These are phyloP conservation scores for Cetradonia linearis DNA, from an alignment of 495 filamentous ascomycete genomes.

Conservation along the genomic window DNA sequence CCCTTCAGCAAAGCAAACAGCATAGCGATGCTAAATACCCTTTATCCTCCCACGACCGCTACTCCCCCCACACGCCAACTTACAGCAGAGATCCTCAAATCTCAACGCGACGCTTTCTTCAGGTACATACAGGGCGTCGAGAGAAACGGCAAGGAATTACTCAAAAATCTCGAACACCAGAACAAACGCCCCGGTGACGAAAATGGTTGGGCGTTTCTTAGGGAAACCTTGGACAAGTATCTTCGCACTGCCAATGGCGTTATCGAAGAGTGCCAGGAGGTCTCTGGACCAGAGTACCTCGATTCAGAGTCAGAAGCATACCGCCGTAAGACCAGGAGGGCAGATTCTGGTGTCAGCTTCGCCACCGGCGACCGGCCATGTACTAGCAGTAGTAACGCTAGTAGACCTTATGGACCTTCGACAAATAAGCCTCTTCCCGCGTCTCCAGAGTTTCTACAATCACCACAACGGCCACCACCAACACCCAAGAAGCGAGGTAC, in stretches of 20 bases:
- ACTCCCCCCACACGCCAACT: constrained; percentile 44
- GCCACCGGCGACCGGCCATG: constrained; percentile 31
- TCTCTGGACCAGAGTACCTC: constrained; percentile 40
- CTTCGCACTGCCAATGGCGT: constrained; percentile 48
- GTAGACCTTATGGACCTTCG: constrained; percentile 11
- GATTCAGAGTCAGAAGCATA: constrained; percentile 28
- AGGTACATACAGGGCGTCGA: constrained; percentile 52
- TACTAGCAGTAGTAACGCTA: constrained; percentile 29
- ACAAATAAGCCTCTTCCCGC: constrained; percentile 38
- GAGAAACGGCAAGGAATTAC: constrained; percentile 44
- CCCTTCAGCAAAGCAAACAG: constrained; percentile 61
- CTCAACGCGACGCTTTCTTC: constrained; percentile 58
- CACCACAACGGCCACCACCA: constrained; percentile 25
- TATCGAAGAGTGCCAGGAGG: constrained; percentile 48
- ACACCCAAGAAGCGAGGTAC: constrained; percentile 35
- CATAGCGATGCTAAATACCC: constrained; percentile 66
- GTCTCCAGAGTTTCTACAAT: constrained; percentile 29
- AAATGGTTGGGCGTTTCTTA: constrained; percentile 48
- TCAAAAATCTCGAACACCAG: constrained; percentile 46
- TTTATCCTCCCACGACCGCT: constrained; percentile 49
- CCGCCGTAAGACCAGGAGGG: constrained; percentile 42
- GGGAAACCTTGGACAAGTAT: constrained; percentile 50
- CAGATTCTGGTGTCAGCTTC: constrained; percentile 57
- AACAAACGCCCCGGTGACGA: constrained; percentile 40
- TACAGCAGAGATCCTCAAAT: constrained; percentile 41